Base-by-base conservation (phyloP, 2,329 filamentous ascomycete genomes). In the Botryosphaeria dothidea region DNA sequence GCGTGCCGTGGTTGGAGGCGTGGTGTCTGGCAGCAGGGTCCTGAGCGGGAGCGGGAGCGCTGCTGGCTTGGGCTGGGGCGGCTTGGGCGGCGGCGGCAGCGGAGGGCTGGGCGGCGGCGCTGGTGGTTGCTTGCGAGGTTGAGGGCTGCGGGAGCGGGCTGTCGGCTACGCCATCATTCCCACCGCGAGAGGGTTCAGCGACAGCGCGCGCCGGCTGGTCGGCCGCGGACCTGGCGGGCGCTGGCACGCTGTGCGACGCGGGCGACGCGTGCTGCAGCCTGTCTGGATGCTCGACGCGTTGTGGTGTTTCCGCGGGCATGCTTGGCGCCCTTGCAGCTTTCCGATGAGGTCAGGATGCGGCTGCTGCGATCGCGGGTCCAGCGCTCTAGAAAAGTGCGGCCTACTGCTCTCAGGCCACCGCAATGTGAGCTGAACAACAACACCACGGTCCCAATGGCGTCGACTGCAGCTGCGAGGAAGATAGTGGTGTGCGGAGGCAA, bases 401-500 rank as follows among this genome's bases (percentile, higher is more conserved):
- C 23, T 41, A 8, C 7, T n/a, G 25, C 56, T 46, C 56, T 34
- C 56, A 46, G 56, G 41, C 56, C 54, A 41, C 52, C 34, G 15
- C 21, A 15, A 48, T 23, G 23, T 17, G n/a, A n/a, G n/a, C n/a
- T 19, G 38, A n/a, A n/a, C 62, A 66, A 67, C 65, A 66, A 63
- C 66, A 60, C 36, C 57, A 61, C 15, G 48, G 65, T 62, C 58
- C 65, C 67, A 72, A 80, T 75, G 78, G 86, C 87, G 78, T 72
- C 45, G 58, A 80, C 84, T 62, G 82, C 85, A 69, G 84, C 85
- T 57, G 82, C 87, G 65, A 97, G 93, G 81, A 90, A 88, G 79
- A 83, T 99, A 48, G 88, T 98, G 46, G 93, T 99, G 63, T 96
- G 92, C 70, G 95, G 95, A 70, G 94, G 94, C 66, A 97, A 92